Base-by-base conservation (phyloP, 73 alveolate genomes). In the Durusdinium trenchii region DNA sequence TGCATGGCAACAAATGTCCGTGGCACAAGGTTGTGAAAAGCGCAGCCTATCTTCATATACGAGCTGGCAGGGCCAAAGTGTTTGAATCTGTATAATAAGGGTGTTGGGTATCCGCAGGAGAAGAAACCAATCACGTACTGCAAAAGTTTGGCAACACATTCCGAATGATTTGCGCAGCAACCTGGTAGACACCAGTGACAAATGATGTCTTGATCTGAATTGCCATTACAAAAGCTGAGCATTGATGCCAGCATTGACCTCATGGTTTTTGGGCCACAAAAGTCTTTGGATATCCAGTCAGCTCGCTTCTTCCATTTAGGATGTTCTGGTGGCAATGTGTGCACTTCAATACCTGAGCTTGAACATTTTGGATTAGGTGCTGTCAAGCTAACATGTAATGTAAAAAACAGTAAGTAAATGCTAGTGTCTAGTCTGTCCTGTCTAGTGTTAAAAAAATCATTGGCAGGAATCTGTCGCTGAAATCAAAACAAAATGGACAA, bases 21-120 rank as follows among this genome's bases (percentile, higher is more conserved):
- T 0, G 94, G 94, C 78, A 85, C 12, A 9, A 85, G n/a, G 3
- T 52, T 50, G 79, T 40, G 62, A 28, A 85, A 20, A 0, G 57
- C 42, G 54, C 94, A 85, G 3, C 79, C 78, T 20, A 85, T 52
- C 23, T 52, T 85, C 51, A 52, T 40, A 57, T 0, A 52, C 30
- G 64, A 85, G 38, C 76, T 45, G 14, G 94, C 94, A 3, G 94
- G 94, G 26, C 94, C 94, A 26, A 45, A 85, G 42, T 52, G 79
- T 52, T 85, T 85, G 76, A 85, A 45, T 1, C 94, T 6, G 54
- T 85, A 85, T 3, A 85, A 54, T 0, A 85, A 57, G 35, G 94
- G 94, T 5, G 64, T 60, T 7, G 42, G 45, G 54, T 48, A 85
- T 40, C 94, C 94, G 47, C 38, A 52, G 38, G 51, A 45, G 60